phyloP scores from a whole-genome alignment of 2,329 filamentous ascomycete species.

The Stagonosporopsis tanaceti region DNA sequence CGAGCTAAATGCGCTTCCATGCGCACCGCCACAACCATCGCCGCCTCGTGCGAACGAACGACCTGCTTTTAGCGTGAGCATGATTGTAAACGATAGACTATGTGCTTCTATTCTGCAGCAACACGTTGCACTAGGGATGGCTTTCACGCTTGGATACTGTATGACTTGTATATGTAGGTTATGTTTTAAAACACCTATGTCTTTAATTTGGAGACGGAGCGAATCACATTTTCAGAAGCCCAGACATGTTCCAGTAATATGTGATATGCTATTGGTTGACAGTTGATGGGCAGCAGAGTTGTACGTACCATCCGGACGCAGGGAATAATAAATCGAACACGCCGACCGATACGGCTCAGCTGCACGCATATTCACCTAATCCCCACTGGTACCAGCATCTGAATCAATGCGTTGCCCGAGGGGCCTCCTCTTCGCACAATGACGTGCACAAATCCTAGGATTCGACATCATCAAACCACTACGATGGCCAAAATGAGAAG shows the following conservation, averaged over 20 bases:
- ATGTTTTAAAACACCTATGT: constrained; percentile 10
- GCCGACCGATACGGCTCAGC: background rate
- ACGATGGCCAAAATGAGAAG: background rate
- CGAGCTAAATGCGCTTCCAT: constrained; percentile 31
- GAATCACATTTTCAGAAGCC: background rate
- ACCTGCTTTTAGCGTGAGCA: constrained; percentile 26
- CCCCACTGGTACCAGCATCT: background rate
- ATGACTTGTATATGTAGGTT: constrained; percentile 31
- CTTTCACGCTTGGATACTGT: constrained; percentile 25
- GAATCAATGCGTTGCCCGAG: background rate
- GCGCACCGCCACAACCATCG: constrained; percentile 5
- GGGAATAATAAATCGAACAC: background rate
- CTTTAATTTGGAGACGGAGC: constrained; percentile 10
- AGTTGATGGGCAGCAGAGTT: background rate
- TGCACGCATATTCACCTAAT: background rate
- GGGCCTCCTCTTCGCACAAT: background rate
- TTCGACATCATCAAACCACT: background rate
- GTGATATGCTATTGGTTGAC: background rate
- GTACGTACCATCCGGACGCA: background rate
- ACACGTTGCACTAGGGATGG: constrained; percentile 21
- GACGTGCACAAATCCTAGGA: background rate
- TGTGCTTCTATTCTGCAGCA: constrained; percentile 26
- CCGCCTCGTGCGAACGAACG: constrained; percentile 14
- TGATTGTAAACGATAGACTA: constrained; percentile 34
- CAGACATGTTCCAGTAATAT: background rate